Evolutionary conservation across 2,329 filamentous ascomycete genomes (phyloP).

Genomic region (Rutstroemia sp.): DNA sequence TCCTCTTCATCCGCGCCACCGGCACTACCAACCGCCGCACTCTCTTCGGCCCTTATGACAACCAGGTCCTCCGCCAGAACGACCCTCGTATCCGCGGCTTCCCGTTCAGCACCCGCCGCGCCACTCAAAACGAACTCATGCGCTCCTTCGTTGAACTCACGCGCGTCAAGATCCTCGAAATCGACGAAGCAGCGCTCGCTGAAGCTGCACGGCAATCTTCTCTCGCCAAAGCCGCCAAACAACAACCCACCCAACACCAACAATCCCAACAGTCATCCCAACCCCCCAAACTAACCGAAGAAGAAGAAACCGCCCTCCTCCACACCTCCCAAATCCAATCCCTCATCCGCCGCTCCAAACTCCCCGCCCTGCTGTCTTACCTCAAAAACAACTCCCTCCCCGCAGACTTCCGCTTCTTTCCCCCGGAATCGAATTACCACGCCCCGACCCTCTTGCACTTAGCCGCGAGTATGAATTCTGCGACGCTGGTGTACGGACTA

Average conservation of each 20-base stretch:
- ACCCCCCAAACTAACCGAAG: slow-evolving; percentile 62
- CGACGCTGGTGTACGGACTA: slow-evolving; percentile 70
- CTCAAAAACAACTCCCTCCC: slow-evolving; percentile 67
- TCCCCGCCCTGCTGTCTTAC: slow-evolving; percentile 80
- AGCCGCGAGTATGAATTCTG: slow-evolving; percentile 72
- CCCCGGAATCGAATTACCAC: slow-evolving; percentile 64
- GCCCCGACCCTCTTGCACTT: slow-evolving; percentile 76
- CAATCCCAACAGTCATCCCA: slow-evolving; percentile 22
- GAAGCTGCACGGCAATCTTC: slow-evolving; percentile 37
- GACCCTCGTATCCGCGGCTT: slow-evolving; percentile 80
- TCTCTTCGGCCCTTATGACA: slow-evolving; percentile 86
- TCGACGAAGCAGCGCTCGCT: slow-evolving; percentile 58
- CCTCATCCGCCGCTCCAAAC: slow-evolving; percentile 80
- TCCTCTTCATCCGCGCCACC: slow-evolving; percentile 84
- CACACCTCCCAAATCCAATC: slow-evolving; percentile 88
- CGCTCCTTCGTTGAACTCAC: slow-evolving; percentile 91
- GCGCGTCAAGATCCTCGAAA: slow-evolving; percentile 72
- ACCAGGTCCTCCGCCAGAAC: slow-evolving; percentile 70
- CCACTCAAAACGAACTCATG: slow-evolving; percentile 93
- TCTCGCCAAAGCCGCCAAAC: slow-evolving; percentile 35
- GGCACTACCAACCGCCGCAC: slow-evolving; percentile 81
- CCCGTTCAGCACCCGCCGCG: slow-evolving; percentile 84
- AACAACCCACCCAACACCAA: slow-evolving; percentile 34
- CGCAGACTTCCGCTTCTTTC: slow-evolving; percentile 68
- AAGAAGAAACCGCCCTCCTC: slow-evolving; percentile 72